These are phyloP conservation scores for Xylaria sp. DNA, from an alignment of 2,329 filamentous ascomycete genomes.

Conservation along the genomic window DNA sequence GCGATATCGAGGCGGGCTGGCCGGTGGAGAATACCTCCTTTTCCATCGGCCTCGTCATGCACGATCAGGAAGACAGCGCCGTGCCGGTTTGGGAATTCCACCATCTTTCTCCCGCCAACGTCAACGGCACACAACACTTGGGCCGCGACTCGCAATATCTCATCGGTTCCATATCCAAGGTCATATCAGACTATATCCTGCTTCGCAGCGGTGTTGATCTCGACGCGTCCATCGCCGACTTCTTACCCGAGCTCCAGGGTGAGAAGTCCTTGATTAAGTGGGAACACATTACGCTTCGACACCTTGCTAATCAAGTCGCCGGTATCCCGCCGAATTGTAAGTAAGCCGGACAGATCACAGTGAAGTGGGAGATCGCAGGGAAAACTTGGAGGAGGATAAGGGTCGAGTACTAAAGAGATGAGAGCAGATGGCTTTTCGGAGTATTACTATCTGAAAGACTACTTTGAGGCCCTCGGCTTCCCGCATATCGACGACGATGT, in stretches of 20 bases:
- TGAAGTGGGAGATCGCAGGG: neutral
- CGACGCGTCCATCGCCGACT: conserved; percentile 4
- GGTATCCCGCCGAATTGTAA: conserved; percentile 23
- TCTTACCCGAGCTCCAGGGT: conserved; percentile 3
- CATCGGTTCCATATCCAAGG: conserved; percentile 13
- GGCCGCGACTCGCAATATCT: conserved; percentile 19
- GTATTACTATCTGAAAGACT: conserved; percentile 26
- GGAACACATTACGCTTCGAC: conserved; percentile 11
- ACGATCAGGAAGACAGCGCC: conserved; percentile 4
- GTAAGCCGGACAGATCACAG: neutral
- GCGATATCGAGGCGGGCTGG: conserved; percentile 14
- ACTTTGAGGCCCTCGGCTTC: conserved; percentile 29
- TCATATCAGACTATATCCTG: conserved; percentile 23
- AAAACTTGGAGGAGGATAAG: no score
- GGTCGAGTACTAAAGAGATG: neutral
- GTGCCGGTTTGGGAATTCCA: conserved; percentile 25
- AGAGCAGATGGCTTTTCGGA: conserved; percentile 23
- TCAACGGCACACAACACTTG: conserved; percentile 11
- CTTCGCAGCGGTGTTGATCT: conserved; percentile 8
- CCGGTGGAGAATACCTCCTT: conserved; percentile 10
- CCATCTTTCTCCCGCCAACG: conserved; percentile 7
- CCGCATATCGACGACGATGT: conserved; percentile 18
- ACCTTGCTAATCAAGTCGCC: conserved; percentile 13
- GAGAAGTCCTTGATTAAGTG: conserved; percentile 2
- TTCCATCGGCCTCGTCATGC: conserved; percentile 7